Base-by-base conservation (phyloP, 2,329 filamentous ascomycete genomes). In the Aspergillus novofumigatus region DNA sequence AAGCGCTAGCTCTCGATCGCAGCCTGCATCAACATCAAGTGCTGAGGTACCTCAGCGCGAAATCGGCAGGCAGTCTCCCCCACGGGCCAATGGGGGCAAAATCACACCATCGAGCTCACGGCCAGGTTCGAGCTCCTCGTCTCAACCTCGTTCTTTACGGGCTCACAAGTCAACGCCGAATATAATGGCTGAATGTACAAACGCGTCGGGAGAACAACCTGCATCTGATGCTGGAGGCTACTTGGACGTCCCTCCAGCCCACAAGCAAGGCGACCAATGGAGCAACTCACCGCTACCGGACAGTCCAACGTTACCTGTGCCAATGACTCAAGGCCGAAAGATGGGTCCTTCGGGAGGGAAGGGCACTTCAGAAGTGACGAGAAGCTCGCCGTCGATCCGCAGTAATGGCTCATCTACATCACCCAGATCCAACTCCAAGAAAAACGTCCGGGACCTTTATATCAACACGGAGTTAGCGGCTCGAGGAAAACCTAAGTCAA, bases 381-480 rank as follows among this genome's bases (percentile, higher is more conserved):
- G 23, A 56, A 35, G 8, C 59, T 64, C 10, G 11, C 8, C 51
- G 28, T 14, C 53, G 23, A 58, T 49, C 35, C 58, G 29, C 48
- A 57, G 59, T 9, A 49, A 47, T 10, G 62, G 59, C 23, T 62
- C 55, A 7, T 54, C 64, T 41, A 58, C 58, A 44, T 62, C 63
- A 17, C 53, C 57, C 21, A 62, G 65, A 23, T 49, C 58, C n/a
- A 38, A 56, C 7, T 68, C 65, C 5, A 72, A 67, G 54, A 75
- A 69, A 62, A 77, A 77, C 49, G 67, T 73, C 8, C 67, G 68
- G 28, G 74, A 75, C 49, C 72, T 77, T 11, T 75, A 73, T 1
- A 76, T 77, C 41, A 71, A 77, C 53, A 74, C 72, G 7, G 61
- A 74, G 54, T 57, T 77, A 50, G 74, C 75, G 17, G 60, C 72